Conservation (phyloP, 2,329 filamentous ascomycete species). For the Monosporascus sp. region DNA sequence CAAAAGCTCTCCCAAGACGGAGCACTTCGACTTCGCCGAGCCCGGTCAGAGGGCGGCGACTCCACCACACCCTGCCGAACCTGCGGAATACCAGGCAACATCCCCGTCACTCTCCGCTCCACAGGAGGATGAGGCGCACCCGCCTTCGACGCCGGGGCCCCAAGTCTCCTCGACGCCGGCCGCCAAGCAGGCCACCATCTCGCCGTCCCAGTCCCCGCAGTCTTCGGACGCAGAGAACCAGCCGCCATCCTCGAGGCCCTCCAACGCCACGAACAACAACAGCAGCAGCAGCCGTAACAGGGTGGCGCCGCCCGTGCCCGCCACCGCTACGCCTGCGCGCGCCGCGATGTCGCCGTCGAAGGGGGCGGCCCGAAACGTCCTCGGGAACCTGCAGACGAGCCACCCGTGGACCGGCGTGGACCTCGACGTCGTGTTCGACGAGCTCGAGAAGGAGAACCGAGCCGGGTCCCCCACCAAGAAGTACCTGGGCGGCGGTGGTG, state of each 20-base stretch:
- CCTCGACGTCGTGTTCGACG: conserved; percentile 64
- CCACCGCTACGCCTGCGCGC: conserved; percentile 42
- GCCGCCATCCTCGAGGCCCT: conserved; percentile 62
- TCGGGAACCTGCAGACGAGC: conserved; percentile 51
- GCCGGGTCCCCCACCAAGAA: conserved; percentile 28
- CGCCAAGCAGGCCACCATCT: conserved; percentile 49
- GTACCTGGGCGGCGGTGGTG: conserved; percentile 41
- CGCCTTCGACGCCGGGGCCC: conserved; percentile 39
- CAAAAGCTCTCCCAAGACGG: conserved; percentile 6
- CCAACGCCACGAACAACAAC: conserved; percentile 39
- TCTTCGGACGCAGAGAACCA: conserved; percentile 78
- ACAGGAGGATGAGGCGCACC: conserved; percentile 12
- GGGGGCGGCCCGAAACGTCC: conserved; percentile 37
- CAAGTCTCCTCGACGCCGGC: conserved; percentile 40
- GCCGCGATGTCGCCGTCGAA: conserved; percentile 54
- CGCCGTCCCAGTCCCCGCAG: conserved; percentile 64
- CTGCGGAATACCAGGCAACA: conserved; percentile 20
- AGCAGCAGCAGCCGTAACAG: conserved; percentile 25
- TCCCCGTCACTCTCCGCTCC: conserved; percentile 21
- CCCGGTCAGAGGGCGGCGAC: conserved; percentile 17
- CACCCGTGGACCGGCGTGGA: conserved; percentile 69
- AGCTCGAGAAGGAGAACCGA: conserved; percentile 47
- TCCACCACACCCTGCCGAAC: conserved; percentile 5
- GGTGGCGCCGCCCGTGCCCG: conserved; percentile 33
- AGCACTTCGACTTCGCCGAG: conserved; percentile 16